Evolutionary conservation across 768 basidiomycete species (phyloP).

Genomic region (Termitomyces heimii): DNA sequence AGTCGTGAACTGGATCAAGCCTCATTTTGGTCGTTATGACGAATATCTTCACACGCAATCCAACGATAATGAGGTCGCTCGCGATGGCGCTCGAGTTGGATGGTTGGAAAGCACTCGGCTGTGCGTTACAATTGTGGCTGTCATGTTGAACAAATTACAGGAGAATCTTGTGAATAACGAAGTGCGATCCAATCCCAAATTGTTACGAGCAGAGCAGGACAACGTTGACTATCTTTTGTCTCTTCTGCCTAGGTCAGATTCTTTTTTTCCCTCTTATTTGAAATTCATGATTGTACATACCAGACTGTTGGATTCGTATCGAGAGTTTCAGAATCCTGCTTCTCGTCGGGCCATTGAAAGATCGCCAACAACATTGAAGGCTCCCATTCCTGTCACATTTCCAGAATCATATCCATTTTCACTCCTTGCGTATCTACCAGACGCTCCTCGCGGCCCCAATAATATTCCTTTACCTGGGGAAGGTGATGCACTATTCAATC

Average conservation of each 20-base stretch:
- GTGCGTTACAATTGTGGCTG: conserved; percentile 81
- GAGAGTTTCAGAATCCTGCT: conserved; percentile 67
- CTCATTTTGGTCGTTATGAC: conserved; percentile 89
- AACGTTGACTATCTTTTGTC: conserved; percentile 84
- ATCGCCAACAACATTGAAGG: conserved; percentile 50
- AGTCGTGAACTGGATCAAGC: conserved; percentile 91
- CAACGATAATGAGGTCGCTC: conserved; percentile 58
- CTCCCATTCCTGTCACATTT: conserved; percentile 72
- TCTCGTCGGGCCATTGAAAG: conserved; percentile 68
- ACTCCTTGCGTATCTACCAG: conserved; percentile 63
- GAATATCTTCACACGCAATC: conserved; percentile 62
- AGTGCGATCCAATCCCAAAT: conserved; percentile 52
- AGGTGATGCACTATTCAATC: conserved; percentile 54
- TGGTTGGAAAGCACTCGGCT: conserved; percentile 93
- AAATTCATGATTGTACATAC: conserved; percentile 3
- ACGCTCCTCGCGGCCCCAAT: conserved; percentile 36
- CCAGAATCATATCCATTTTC: conserved; percentile 94
- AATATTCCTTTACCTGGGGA: conserved; percentile 36
- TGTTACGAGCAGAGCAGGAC: conserved; percentile 79
- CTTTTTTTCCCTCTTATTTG: not conserved
- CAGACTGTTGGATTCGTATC: conserved; percentile 84
- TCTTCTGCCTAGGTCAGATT: conserved; percentile 70
- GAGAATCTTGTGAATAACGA: conserved; percentile 67
- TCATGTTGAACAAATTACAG: conserved; percentile 88
- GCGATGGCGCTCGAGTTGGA: conserved; percentile 70